Evolutionary conservation across 2,329 filamentous ascomycete genomes (phyloP), one percentile per base, ranked within the genome.

Genomic region (Pseudodiploospora longispora): DNA sequence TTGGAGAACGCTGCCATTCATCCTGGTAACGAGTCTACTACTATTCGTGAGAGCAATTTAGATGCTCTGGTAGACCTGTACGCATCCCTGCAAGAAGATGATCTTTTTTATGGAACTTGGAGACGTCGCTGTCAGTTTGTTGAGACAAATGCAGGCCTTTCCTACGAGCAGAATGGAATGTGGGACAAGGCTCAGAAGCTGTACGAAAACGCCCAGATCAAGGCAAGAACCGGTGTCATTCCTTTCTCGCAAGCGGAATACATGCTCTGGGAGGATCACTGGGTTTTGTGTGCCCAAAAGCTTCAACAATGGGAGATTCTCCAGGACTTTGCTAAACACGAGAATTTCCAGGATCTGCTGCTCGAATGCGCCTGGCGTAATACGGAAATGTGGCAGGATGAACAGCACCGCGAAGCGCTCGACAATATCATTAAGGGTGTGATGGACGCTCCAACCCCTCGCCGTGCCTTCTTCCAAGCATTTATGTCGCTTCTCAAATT

Each of bases 251-350:
- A 94, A 56, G 89, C 84, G 30, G 93, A 99, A 65, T 99, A 99
- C 66, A 96, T 95, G 79, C 77, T 99, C 1, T 99, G 93, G 93
- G 93, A 99, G 66, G 93, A 99, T 59, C 94, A 98, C 56, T 99
- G 93, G 93, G 83, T 98, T 36, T 76, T 96, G 40, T 98, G 93
- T 62, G 93, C 91, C 0, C 89, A 97, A 67, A 98, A 98, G 67
- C 74, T 99, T 38, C 94, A 98, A 63, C 94, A 98, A 60, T 99
- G 93, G 93, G 93, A 99, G 56, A 91, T 99, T 45, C 67, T 99
- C 31, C 88, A 89, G 50, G 94, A 99, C 56, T 97, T 97, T 59
- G 90, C 93, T 4, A 98, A 98, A 66, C 93, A 98, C 57, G 94
- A 99, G 61, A 98, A 98, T 59, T 85, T 96, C 66, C 95, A 96